Evolutionary conservation across 2,329 filamentous ascomycete genomes (phyloP), one percentile per base, ranked within the genome.

Genomic region (Apiospora hydei): DNA sequence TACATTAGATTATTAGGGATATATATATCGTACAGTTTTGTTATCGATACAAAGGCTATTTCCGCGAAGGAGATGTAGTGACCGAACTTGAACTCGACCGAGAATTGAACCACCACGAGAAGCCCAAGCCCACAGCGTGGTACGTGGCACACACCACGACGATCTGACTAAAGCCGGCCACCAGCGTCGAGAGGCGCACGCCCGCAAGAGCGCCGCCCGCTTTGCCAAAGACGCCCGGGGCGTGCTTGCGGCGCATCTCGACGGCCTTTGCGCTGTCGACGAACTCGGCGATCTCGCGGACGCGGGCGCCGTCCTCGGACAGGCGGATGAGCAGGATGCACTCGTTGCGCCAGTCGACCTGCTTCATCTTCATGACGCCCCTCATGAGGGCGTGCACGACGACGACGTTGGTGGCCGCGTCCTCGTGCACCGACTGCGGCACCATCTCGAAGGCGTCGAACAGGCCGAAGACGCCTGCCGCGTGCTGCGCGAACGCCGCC

Each of bases 391-490:
- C 81, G 70, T 82, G 78, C 34, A 85, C 79, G 21, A 83, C 78
- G 5, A 85, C 81, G 6, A 80, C 78, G 46, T 81, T 80, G 13
- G 77, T 77, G 2, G 72, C 75, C 18, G 73, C 74, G 61, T 82
- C 81, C 46, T 82, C 80, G 70, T 78, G 77, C 30, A 83, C 77
- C 1, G 75, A 73, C 68, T 80, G 77, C 0, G 84, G 82, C 6
- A 80, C 73, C 81, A 86, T 84, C 11, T 76, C 73, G 73, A 86
- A 85, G 11, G 75, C 74, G 44, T 79, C 77, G 74, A 86, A 86
- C 18, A 85, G 72, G 8, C 78, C 80, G 73, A 85, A 85, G 44
- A 86, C 82, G 51, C 80, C 79, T 1, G 74, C 75, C 1, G 84
- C 83, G 75, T 85, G 83, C 14, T 77, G 74, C 24, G 79, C 78